These are phyloP conservation scores for Silene vulgaris DNA, from an alignment of 179 eudicot genomes.

Conservation along the genomic window DNA sequence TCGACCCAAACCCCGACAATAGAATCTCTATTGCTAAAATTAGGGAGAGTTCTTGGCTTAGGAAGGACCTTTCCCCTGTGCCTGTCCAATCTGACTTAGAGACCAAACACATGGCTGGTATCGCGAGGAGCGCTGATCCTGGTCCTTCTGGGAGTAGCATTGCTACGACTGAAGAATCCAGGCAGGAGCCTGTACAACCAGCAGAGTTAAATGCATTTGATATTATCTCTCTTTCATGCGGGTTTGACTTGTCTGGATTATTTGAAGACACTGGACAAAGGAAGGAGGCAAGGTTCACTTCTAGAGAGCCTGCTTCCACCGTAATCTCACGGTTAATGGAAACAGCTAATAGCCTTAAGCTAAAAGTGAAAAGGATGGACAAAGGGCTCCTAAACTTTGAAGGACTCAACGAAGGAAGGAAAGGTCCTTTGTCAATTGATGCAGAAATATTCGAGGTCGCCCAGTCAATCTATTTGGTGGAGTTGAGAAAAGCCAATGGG, in stretches of 20 bases:
- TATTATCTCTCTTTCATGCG: conserved; percentile 36
- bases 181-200: conserved; percentile 25
- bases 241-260: conserved; percentile 33
- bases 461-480: conserved; percentile 25
- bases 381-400: conserved; percentile 34
- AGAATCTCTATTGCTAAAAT: conserved; percentile 34
- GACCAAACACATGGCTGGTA: neutral
- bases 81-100: conserved; percentile 19
- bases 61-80: conserved; percentile 26
- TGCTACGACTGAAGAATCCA: conserved; percentile 20
- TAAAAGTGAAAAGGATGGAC: conserved; percentile 32
- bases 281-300: conserved; percentile 34
- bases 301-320: conserved; percentile 28
- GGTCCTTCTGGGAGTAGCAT: conserved; percentile 25
- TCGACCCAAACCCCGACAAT: conserved; percentile 35
- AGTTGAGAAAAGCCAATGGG: conserved; percentile 34
- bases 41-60: conserved; percentile 32
- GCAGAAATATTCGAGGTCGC: conserved; percentile 33
- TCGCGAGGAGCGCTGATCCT: conserved; percentile 25
- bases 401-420: conserved; percentile 30
- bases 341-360: conserved; percentile 25
- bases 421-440: conserved; percentile 31
- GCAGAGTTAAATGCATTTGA: conserved; percentile 37
- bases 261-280: conserved; percentile 28
- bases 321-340: conserved; percentile 32